Percentiles rank a stretch among this genome's conserved stretches.
Conservation (phyloP, 176 grass and related monocot species). For the Carex pumila region DNA sequence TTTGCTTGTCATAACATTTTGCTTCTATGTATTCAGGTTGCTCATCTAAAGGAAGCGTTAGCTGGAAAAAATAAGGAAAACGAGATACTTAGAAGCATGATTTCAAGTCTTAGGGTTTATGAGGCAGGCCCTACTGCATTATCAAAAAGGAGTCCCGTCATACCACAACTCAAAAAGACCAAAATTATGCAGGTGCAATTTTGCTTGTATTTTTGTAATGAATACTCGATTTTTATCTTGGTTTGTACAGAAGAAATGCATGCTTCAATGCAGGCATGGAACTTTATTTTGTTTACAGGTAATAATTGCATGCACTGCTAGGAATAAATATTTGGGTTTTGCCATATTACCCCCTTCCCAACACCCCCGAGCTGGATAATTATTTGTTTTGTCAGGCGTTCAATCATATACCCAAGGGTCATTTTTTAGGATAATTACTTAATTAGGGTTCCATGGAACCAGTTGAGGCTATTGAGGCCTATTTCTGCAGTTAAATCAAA, state of each 20-base stretch:
- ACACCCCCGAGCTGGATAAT: background rate
- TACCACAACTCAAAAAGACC: background rate
- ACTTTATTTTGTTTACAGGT: background rate
- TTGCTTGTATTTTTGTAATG: background rate
- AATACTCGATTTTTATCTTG: background rate
- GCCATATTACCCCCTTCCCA: background rate
- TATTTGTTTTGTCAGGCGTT: background rate
- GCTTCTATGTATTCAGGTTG: background rate
- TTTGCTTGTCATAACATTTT: background rate
- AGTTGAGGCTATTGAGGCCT: background rate
- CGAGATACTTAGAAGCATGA: constrained; percentile 5
- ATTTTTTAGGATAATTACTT: background rate
- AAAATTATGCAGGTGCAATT: constrained; percentile 1
- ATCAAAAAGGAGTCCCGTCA: background rate
- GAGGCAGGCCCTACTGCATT: background rate
- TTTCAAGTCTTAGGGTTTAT: background rate
- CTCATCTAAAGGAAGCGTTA: constrained; percentile 14
- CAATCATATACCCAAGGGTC: background rate
- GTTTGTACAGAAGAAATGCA: background rate
- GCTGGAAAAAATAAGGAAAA: constrained; percentile 16
- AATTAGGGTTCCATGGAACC: background rate
- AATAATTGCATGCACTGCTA: background rate
- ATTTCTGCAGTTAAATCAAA: background rate
- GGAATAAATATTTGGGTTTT: background rate
- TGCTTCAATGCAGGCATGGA: background rate